Evolutionary conservation across 805 yeast genomes (phyloP), one percentile per base, ranked within the genome.

Genomic region (Metschnikowia cerradonensis): DNA sequence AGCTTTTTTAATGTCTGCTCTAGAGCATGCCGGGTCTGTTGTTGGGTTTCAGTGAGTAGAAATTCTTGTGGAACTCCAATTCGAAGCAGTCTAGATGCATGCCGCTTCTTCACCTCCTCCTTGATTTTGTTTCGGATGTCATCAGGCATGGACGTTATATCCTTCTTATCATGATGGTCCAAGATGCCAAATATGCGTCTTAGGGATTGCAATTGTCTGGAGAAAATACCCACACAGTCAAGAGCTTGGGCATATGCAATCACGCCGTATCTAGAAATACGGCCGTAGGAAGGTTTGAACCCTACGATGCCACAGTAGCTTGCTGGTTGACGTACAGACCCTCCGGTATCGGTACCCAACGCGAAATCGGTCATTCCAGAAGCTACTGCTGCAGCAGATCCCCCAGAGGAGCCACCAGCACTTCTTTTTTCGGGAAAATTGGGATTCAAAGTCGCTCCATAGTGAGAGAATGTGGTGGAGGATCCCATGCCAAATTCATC

Each of bases 401-500:
- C 99, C 17, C 98, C 97, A 6, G 96, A 89, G 0, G 97, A 90
- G 0, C 99, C 99, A 11, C 99, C 99, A 2, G 86, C 75, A 1
- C 73, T 66, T 6, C 54, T 54, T 17, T 31, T 42, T 8, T 54
- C 57, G n/a, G 31, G 14, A 45, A 44, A 52, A 22, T 52, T 49
- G 11, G 85, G 84, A 59, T 88, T 87, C 3, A 70, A 50, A 0
- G 85, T 76, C 1, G 86, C 75, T 0, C 90, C 91, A 60, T 68
- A 80, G 46, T 60, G 57, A 0, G 86, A 77, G 57, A 80, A 75
- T 2, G 81, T 70, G 13, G 82, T 84, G 1, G 83, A 77, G 11
- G 88, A 83, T 10, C 99, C 99, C 99, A 94, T 94, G 2, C 96
- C 99, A 71, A 94, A 94, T 69, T 94, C 97, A 69, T 94, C 99